Evolutionary conservation across 495 filamentous ascomycete genomes (phyloP), one percentile per base, ranked within the genome.

Genomic region (Penicillium dipodomyicola): DNA sequence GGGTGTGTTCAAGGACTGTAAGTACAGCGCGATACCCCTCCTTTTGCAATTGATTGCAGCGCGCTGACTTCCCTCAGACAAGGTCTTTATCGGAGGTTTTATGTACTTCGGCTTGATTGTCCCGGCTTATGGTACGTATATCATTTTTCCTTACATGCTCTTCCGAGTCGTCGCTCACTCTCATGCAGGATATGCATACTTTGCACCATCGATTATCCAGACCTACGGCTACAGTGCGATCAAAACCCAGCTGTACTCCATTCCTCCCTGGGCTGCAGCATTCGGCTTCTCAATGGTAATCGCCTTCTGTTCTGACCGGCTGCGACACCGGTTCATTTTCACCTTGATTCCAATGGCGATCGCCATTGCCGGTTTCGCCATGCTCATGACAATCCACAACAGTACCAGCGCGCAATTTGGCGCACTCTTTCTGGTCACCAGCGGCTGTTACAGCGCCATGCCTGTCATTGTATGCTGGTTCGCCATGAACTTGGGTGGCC

Each of bases 401-500:
- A 74, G 80, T 55, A 67, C 68, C 2, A 57, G 80, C 17, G 70
- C 88, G 35, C 75, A 90, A 68, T 96, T 95, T 61, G 84, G 73
- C 0, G 89, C 85, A 1, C 76, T 96, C 15, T 91, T 91, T 70
- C 69, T 96, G 33, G 77, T 90, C 54, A 84, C 86, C 5, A 64
- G 71, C 30, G 83, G 82, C 50, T 71, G 71, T 30, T 89, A 89
- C 63, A 79, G 81, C 49, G 87, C 90, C 9, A 89, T 93, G 84
- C 91, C 91, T 0, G 82, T 96, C 11, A 80, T 90, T 37, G 83
- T 95, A 1, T 97, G 91, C 68, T 98, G 92, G 91, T 96, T 91
- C 72, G 88, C 87, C 58, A 96, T 96, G 84, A 96, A 96, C 60
- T 73, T 96, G 15, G 88, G 88, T 1, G 91, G 92, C 3, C 93